Conservation (phyloP, 306 rosid species). For the Aeschynomene evenia region DNA sequence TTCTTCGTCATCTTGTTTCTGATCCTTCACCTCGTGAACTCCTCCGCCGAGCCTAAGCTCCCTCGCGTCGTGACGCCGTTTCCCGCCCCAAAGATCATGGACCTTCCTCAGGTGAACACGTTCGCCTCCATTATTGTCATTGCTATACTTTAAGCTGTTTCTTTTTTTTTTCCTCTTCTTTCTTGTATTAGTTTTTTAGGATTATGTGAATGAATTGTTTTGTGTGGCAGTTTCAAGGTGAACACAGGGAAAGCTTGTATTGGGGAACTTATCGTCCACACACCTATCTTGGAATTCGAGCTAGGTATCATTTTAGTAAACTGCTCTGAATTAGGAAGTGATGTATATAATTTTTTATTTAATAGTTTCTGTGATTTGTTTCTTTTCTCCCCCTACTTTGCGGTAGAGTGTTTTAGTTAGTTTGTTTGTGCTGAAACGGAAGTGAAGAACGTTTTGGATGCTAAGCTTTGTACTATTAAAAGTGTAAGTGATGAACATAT, state of each 20-base stretch:
- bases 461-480: neutral
- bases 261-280: constrained; percentile 99
- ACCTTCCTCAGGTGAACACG: constrained; percentile 85
- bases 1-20: constrained; percentile 55
- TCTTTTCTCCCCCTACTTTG: no score
- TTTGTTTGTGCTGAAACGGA: constrained; percentile 6
- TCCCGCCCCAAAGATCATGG: constrained; percentile 80
- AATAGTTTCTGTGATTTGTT: neutral
- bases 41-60: constrained; percentile 28
- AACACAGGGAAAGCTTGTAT: constrained; percentile 89
- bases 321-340: neutral
- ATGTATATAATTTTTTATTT: neutral
- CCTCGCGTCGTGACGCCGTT: constrained; percentile 74
- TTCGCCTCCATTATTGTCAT: neutral
- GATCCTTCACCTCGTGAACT: constrained; percentile 42
- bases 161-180: neutral
- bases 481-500: neutral
- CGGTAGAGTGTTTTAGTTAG: no score
- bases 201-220: constrained; percentile 5
- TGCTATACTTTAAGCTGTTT: neutral
- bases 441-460: constrained; percentile 16
- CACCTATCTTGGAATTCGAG: constrained; percentile 82
- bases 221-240: constrained; percentile 77
- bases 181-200: neutral
- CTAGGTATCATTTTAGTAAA: constrained; percentile 52